Conservation (phyloP, 495 filamentous ascomycete genomes). For the Penicillium crystallinum region DNA sequence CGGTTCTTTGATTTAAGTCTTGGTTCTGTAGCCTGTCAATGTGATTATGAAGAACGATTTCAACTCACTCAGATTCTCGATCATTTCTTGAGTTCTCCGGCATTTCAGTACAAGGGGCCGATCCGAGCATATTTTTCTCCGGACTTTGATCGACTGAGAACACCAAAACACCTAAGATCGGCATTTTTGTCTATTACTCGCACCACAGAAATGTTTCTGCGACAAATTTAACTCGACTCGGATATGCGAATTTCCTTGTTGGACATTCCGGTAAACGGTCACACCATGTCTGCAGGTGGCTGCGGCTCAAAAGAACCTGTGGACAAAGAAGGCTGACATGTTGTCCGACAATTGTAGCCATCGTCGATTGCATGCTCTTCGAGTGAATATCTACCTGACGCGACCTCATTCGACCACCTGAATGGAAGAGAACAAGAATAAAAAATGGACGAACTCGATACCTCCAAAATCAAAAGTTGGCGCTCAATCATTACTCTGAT, state of each 20-base stretch:
- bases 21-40: not conserved
- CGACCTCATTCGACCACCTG: not conserved
- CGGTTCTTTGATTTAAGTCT: not conserved
- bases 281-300: not conserved
- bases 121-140: not conserved
- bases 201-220: not conserved
- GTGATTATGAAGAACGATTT: not conserved
- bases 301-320: not conserved
- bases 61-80: not conserved
- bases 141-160: not conserved
- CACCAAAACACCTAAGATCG: not conserved
- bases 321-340: not conserved
- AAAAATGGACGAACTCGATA: constrained; percentile 43
- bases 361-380: not conserved
- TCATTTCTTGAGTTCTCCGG: not conserved
- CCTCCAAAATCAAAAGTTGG: constrained; percentile 51
- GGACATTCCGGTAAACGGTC: constrained; percentile 8
- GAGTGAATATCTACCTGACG: not conserved
- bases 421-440: not conserved
- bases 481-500: constrained; percentile 59
- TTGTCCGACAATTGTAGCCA: not conserved
- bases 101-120: not conserved
- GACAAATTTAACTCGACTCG: not conserved
- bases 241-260: not conserved
- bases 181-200: not conserved